Evolutionary conservation across 2,329 filamentous ascomycete species (phyloP).

Genomic region (Pyricularia sp.): DNA sequence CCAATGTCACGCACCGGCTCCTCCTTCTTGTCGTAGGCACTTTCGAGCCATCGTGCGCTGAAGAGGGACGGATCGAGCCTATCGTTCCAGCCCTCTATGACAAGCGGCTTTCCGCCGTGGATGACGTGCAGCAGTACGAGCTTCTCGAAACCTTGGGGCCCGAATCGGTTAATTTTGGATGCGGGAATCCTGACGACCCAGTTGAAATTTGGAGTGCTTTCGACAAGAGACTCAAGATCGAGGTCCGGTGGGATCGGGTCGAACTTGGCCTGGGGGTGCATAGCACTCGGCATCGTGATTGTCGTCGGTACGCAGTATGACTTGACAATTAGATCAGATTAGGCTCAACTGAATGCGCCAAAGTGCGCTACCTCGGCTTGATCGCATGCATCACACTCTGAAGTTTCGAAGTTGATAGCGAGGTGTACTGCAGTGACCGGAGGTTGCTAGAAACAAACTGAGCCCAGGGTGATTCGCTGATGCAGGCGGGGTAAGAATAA

Average conservation of each 20-base stretch:
- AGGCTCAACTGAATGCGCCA: neutral
- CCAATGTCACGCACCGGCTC: slow-evolving; percentile 76
- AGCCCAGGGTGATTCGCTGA: neutral
- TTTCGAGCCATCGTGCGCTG: slow-evolving; percentile 65
- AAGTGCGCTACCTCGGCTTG: neutral
- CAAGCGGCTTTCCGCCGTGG: slow-evolving; percentile 70
- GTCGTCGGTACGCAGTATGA: neutral
- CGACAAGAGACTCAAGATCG: slow-evolving; percentile 62
- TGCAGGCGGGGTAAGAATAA: neutral
- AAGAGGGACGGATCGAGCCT: slow-evolving; percentile 67
- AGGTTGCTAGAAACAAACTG: neutral
- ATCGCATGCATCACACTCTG: neutral
- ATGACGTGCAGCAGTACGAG: slow-evolving; percentile 76
- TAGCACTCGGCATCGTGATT: slow-evolving; percentile 54
- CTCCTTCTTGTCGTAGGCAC: slow-evolving; percentile 66
- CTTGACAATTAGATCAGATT: neutral
- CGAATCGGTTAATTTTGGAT: slow-evolving; percentile 64
- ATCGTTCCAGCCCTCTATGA: slow-evolving; percentile 79
- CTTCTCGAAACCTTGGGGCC: slow-evolving; percentile 70
- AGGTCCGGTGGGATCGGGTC: slow-evolving; percentile 82
- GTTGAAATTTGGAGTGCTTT: slow-evolving; percentile 70
- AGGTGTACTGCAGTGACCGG: neutral
- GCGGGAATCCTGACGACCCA: slow-evolving; percentile 72
- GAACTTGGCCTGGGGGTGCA: slow-evolving; percentile 76
- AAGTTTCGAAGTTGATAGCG: neutral